Percentiles rank a stretch among this genome's conserved stretches.
Conservation (phyloP, 83 land plant species). For the Picea abies region DNA sequence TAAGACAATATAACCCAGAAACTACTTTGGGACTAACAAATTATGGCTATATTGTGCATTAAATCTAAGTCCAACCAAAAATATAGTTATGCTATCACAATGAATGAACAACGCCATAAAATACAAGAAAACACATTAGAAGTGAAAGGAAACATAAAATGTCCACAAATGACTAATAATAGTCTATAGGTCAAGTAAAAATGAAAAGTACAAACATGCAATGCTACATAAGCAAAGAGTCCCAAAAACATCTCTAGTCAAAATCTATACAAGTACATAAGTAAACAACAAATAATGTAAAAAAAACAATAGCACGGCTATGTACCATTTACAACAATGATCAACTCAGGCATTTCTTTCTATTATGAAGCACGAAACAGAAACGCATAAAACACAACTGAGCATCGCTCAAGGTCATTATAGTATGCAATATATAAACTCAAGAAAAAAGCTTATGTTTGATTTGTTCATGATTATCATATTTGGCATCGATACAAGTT, state of each 20-base stretch:
- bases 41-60: too few species aligned
- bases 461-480: too few species aligned
- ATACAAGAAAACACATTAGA: too few species aligned
- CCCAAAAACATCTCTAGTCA: not conserved
- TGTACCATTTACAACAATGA: not conserved
- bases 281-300: not conserved
- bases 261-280: not conserved
- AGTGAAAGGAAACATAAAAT: too few species aligned
- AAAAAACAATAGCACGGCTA: not conserved
- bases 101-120: too few species aligned
- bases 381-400: not conserved
- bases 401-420: not conserved
- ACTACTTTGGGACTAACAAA: too few species aligned
- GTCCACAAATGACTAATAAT: too few species aligned
- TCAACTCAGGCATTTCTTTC: not conserved
- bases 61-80: too few species aligned
- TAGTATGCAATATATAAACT: not conserved
- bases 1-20: too few species aligned
- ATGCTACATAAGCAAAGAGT: not conserved
- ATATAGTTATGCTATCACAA: too few species aligned
- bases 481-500: too few species aligned
- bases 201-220: not conserved
- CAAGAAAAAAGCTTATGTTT: not conserved
- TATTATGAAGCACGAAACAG: not conserved
- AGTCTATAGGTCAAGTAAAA: too few species aligned